A percentile compares a stretch with the other conserved stretches of the same genome.
Conservation (phyloP, 2,329 filamentous ascomycete species). For the Xylaria sp. region DNA sequence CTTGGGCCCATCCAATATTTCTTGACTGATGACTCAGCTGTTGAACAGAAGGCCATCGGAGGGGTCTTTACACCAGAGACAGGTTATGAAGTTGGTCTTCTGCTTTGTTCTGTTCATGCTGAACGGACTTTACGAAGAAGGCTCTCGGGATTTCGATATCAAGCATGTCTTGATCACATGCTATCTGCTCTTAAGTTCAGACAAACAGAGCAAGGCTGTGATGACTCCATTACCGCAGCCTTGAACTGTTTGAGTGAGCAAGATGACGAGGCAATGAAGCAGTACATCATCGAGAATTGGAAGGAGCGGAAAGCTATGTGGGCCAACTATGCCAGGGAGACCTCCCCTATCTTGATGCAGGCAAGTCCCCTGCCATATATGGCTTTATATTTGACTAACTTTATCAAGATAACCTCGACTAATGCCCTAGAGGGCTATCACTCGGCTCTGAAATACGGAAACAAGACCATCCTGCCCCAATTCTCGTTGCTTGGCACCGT, state of each 20-base stretch:
- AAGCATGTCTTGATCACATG: background rate
- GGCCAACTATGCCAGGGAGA: background rate
- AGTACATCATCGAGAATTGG: background rate
- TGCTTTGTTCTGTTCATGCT: background rate
- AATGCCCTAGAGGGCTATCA: background rate
- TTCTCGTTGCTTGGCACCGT: background rate
- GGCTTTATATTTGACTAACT: background rate
- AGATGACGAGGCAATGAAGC: background rate
- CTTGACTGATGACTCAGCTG: background rate
- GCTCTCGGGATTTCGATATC: background rate
- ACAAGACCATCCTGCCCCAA: background rate
- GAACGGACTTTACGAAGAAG: background rate
- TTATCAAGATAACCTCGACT: background rate
- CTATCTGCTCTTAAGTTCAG: background rate
- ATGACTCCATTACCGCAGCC: background rate
- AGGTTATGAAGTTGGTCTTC: background rate
- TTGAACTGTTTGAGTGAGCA: background rate
- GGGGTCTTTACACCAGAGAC: background rate
- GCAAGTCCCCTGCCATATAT: background rate
- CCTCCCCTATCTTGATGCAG: background rate
- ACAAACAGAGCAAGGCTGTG: background rate
- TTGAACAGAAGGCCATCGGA: background rate
- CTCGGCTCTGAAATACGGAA: background rate
- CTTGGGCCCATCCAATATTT: background rate
- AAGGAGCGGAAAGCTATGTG: background rate